A percentile compares a stretch with the other conserved stretches of the same genome.
Conservation (phyloP, 768 basidiomycete species). For the Termitomyces sp. region DNA sequence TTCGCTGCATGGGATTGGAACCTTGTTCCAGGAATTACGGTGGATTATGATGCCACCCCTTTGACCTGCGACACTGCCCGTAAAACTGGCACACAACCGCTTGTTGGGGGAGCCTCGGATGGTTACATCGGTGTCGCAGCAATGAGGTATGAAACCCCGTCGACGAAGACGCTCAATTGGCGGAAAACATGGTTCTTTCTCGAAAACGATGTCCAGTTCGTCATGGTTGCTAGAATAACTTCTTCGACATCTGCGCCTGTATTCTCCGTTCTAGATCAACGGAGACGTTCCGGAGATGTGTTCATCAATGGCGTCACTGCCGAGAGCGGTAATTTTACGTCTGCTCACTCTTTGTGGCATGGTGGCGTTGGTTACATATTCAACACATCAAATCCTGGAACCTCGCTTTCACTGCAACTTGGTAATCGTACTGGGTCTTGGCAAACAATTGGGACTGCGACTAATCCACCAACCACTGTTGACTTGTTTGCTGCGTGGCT, state of each 20-base stretch:
- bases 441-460: slow-evolving; percentile 58
- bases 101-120: slow-evolving; percentile 65
- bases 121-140: slow-evolving; percentile 50
- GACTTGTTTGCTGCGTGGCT: slow-evolving; percentile 66
- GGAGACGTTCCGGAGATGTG: slow-evolving; percentile 38
- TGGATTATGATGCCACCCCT: slow-evolving; percentile 53
- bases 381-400: slow-evolving; percentile 22
- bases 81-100: slow-evolving; percentile 40
- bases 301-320: slow-evolving; percentile 32
- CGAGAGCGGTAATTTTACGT: slow-evolving; percentile 8
- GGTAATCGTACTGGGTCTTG: slow-evolving; percentile 54
- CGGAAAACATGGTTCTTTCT: slow-evolving; percentile 78
- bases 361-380: slow-evolving; percentile 58
- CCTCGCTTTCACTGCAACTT: slow-evolving; percentile 33
- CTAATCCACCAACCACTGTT: slow-evolving; percentile 47
- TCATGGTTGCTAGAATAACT: slow-evolving; percentile 50
- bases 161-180: slow-evolving; percentile 47
- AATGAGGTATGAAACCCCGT: slow-evolving; percentile 65
- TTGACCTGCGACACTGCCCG: slow-evolving; percentile 41
- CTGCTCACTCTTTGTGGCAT: slow-evolving; percentile 50
- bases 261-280: slow-evolving; percentile 65
- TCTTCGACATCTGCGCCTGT: slow-evolving; percentile 42
- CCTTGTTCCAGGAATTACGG: slow-evolving; percentile 66
- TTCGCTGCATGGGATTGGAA: slow-evolving; percentile 76
- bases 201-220: slow-evolving; percentile 54